Conservation (phyloP, 192 early-diverging fungal genomes). For the Ambispora gerdemannii region DNA sequence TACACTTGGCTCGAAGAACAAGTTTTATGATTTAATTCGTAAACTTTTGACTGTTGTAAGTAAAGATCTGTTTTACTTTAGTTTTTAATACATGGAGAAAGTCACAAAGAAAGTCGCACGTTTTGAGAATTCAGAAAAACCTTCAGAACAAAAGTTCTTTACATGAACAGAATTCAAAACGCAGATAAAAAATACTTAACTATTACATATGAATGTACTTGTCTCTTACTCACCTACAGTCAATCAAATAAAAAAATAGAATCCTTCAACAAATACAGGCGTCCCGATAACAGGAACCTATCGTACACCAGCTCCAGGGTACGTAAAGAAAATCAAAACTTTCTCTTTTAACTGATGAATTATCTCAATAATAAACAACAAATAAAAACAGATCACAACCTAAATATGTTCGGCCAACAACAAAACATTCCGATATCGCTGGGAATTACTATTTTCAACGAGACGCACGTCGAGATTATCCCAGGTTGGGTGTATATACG, state of each 20-base stretch:
- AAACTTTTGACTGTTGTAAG: constrained; percentile 25
- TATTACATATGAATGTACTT: background rate
- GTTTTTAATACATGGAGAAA: background rate
- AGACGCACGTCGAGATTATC: constrained; percentile 89
- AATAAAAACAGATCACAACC: constrained; percentile 36
- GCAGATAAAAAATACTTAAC: no score
- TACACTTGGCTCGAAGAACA: constrained; percentile 1
- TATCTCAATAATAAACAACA: background rate
- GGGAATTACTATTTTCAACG: constrained; percentile 90
- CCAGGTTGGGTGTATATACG: constrained; percentile 77
- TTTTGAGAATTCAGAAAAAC: background rate
- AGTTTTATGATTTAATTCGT: constrained; percentile 15
- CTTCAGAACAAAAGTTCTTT: background rate
- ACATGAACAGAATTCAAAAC: background rate
- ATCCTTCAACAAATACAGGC: constrained; percentile 22
- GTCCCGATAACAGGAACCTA: constrained; percentile 21
- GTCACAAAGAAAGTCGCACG: background rate
- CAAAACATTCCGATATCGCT: constrained; percentile 62
- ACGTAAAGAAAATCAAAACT: background rate
- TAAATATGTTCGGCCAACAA: constrained; percentile 48
- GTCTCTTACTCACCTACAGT: background rate
- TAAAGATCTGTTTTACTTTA: background rate
- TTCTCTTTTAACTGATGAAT: background rate
- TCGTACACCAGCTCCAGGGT: constrained; percentile 30
- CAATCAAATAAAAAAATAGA: constrained; percentile 1